Evolutionary conservation across 345 rosid genomes (phyloP), one percentile per base, ranked within the genome.

Genomic region (Moricandia arvensis): DNA sequence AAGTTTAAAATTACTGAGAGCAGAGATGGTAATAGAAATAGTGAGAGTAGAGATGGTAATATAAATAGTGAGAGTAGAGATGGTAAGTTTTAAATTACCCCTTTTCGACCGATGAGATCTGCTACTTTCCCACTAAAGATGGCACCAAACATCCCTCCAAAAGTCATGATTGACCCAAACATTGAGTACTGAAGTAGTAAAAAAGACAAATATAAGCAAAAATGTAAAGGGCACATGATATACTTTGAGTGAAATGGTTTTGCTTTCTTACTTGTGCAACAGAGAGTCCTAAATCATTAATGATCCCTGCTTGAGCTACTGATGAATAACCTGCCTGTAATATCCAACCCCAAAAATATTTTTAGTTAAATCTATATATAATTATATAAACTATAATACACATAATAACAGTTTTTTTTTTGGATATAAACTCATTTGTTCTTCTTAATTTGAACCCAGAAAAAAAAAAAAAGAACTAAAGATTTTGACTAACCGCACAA

Each of bases 291-390:
- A 86, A 55, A n/a, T 82, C 87, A 26, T 70, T 35, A 66, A 26
- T 26, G 59, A 86, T 86, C 35, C 81, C 82, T 51, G 75, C 1
- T 54, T 84, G 82, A 45, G 83, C 85, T 11, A 83, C 81, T 0
- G 87, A 86, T 73, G 89, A 83, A 59, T 78, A 84, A 43, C 87
- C 89, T 7, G 76, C 18, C 87, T 86, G 77, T 47, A 24, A 66
- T 27, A 10, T 11, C 26, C 7, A 77, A 24, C 7, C 61, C 24
- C 17, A 13, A 41, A 47, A 7, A 47, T 37, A 24, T 31, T 18
- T 5, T 21, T 24, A 3, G 16, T 38, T 24, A 37, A 63, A 2
- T 17, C 7, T 9, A 13, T 7, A 6, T 60, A 30, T 34, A n/a
- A n/a, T n/a, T n/a, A n/a, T n/a, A 31, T 15, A 24, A 18, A 53